These are phyloP conservation scores for Pseudogymnoascus sp. DNA, from an alignment of 2,329 filamentous ascomycete species.

Conservation along the genomic window DNA sequence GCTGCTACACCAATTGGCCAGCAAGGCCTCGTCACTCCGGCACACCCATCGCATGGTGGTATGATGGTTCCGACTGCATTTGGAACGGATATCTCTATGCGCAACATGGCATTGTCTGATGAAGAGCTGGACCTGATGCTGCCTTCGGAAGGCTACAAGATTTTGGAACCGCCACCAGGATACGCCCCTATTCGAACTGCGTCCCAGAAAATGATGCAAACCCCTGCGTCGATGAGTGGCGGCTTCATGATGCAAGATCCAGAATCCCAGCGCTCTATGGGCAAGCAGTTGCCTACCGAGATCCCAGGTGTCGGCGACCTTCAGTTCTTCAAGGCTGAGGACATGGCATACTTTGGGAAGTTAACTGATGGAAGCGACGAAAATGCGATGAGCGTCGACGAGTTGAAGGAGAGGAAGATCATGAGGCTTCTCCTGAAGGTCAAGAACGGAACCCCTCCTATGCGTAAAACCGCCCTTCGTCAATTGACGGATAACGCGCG, in stretches of 20 bases:
- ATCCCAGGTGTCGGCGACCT: conserved; percentile 94
- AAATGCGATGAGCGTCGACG: conserved; percentile 83
- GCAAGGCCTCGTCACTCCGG: conserved; percentile 69
- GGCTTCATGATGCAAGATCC: conserved; percentile 98
- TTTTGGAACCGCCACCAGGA: conserved; percentile 81
- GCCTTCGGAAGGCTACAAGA: conserved; percentile 85
- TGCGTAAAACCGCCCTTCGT: conserved; percentile 95
- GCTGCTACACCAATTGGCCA: conserved; percentile 69
- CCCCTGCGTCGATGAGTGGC: conserved; percentile 58
- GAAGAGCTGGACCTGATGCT: conserved; percentile 91
- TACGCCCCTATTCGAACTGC: conserved; percentile 79
- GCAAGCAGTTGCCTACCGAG: conserved; percentile 88
- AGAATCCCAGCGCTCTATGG: conserved; percentile 71
- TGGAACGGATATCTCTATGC: conserved; percentile 71
- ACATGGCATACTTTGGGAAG: conserved; percentile 98
- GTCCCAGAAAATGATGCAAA: conserved; percentile 66
- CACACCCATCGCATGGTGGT: conserved; percentile 59
- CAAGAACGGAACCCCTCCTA: conserved; percentile 97
- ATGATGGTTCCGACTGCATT: conserved; percentile 55
- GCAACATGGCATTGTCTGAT: conserved; percentile 79
- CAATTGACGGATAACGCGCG: conserved; percentile 97
- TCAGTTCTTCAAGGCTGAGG: conserved; percentile 96
- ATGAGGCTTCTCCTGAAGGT: conserved; percentile 95
- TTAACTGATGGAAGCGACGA: conserved; percentile 91
- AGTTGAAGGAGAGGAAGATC: conserved; percentile 96